Base-by-base conservation (phyloP, 2,329 filamentous ascomycete species). In the Phyllosticta capitalensis region DNA sequence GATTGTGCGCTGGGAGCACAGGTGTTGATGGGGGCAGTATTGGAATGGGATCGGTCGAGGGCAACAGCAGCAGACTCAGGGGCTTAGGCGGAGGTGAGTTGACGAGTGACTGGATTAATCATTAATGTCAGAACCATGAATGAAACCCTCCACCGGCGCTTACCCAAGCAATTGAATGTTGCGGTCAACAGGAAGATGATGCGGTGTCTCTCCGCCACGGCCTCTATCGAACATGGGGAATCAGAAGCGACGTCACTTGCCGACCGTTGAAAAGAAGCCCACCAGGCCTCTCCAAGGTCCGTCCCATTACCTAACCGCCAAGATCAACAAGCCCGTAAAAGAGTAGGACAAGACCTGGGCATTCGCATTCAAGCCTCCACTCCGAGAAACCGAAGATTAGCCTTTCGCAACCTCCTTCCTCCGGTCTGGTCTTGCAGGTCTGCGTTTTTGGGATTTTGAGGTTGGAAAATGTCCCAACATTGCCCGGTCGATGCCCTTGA, bases 1-100 rank as follows among this genome's bases (percentile, higher is more conserved):
- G 69, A 70, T 49, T 75, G 72, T 66, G 69, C 66, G 10, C 65
- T 72, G 55, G 72, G 72, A 0, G 71, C 71, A 14, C 76, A 79
- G 64, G 72, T 76, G 10, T 62, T 79, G 55, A 33, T 57, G 48
- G 33, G 48, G 45, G 60, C 67, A 0, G 64, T 69, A 0, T 55
- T 81, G 57, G 38, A 45, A 14, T 45, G 38, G 38, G 38, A 45
- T 45, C 12, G 38, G 17, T n/a, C 38, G 14, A 45, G 38, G 38
- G 38, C 38, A 7, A n/a, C 17, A n/a, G 38, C 38, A n/a, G 38
- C 38, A 17, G 14, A n/a, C 14, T 17, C 14, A n/a, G 38, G 14
- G n/a, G 38, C 12, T 1, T 17, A n/a, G 17, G 38, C 17, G 14
- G 17, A n/a, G 12, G 12, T n/a, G 38, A 45, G n/a, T n/a, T n/a